Conservation (phyloP, 2,329 filamentous ascomycete species). For the Penicillium sp. region DNA sequence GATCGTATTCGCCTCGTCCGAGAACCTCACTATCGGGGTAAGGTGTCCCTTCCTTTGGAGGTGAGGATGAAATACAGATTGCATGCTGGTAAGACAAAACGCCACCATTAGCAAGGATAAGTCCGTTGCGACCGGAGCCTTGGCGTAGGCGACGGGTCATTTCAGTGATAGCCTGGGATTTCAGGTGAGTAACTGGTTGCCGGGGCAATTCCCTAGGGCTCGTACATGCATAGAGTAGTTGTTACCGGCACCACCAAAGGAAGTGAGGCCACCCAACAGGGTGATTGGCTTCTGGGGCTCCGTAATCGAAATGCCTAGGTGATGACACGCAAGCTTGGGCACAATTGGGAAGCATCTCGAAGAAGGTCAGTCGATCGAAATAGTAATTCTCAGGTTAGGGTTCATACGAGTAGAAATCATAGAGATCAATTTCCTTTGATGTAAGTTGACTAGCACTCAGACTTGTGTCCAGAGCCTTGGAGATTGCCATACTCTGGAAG, state of each 20-base stretch:
- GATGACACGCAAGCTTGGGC: constrained; percentile 61
- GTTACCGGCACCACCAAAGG: constrained; percentile 66
- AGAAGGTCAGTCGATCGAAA: not conserved
- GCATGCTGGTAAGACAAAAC: constrained; percentile 63
- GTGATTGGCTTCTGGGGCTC: constrained; percentile 53
- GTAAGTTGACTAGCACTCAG: constrained; percentile 48
- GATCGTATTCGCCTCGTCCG: constrained; percentile 42
- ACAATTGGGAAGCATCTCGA: constrained; percentile 65
- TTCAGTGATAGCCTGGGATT: constrained; percentile 48
- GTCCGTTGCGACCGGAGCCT: constrained; percentile 47
- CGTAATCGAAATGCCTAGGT: constrained; percentile 53
- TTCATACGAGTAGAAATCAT: constrained; percentile 59
- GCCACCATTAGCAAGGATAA: constrained; percentile 64
- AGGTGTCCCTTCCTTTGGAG: constrained; percentile 37
- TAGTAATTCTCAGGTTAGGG: too few species aligned
- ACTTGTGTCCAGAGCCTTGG: constrained; percentile 54
- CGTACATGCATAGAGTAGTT: constrained; percentile 66
- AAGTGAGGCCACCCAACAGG: constrained; percentile 62
- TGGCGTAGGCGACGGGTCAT: constrained; percentile 54
- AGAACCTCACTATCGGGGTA: constrained; percentile 52
- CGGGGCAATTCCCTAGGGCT: too few species aligned
- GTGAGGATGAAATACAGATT: constrained; percentile 52
- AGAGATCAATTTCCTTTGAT: constrained; percentile 55
- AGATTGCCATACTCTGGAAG: constrained; percentile 56
- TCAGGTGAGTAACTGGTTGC: not conserved